Base-by-base conservation (phyloP, 2,329 filamentous ascomycete species). In the Fusarium pseudocircinatum region DNA sequence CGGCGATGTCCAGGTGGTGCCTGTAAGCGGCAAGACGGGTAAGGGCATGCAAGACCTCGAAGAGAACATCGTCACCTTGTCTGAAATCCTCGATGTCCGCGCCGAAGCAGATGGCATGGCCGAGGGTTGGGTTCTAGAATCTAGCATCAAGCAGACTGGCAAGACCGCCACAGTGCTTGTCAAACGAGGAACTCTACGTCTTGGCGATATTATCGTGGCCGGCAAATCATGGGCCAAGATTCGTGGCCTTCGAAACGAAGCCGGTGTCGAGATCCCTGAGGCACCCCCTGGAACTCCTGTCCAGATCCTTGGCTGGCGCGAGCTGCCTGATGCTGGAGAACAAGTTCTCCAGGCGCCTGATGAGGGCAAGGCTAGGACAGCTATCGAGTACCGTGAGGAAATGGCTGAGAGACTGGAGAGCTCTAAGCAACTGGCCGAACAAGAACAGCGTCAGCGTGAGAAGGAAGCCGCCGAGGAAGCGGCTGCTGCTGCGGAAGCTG, bases 101-200 rank as follows among this genome's bases (percentile, higher is more conserved):
- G 94, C 96, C 34, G 94, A 97, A 76, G 82, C 82, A 0, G 88
- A 93, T 70, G 93, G 94, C 26, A 88, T 90, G 79, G 94, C 92
- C 13, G 96, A 99, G 84, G 96, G 96, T 22, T 98, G 95, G 94
- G 88, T 99, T 24, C 88, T 99, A 11, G 96, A 99, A 84, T 94
- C 94, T 44, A 94, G 93, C 61, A 93, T 97, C 22, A 98, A 97
- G 84, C 89, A 90, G 24, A 89, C 91, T 43, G 96, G 96, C 43
- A 94, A 94, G 75, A 92, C 94, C 15, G 96, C 96, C 9, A 98
- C 96, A 0, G 89, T 98, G 2, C 90, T 99, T 11, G 91, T 99
- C 60, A 93, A 94, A 75, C 91, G 94, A 65, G 96, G 96, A 54
- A 98, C 95, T 0, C 86, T 99, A 44, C 90, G 91, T 12, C 87